These are phyloP conservation scores for Termitomyces sp. DNA, from an alignment of 768 basidiomycete genomes.

Conservation along the genomic window DNA sequence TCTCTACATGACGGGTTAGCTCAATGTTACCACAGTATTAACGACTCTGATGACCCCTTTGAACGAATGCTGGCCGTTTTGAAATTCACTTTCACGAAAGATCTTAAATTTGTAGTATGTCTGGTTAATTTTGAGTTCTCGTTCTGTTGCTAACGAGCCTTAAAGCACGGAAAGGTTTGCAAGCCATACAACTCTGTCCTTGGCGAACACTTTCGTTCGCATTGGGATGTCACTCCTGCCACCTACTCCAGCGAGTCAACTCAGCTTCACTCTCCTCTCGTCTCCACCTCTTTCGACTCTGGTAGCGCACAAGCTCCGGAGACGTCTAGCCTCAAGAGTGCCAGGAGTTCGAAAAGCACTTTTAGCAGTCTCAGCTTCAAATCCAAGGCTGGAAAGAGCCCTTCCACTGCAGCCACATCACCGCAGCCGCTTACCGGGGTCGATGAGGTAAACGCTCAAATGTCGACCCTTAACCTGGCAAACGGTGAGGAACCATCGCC, in stretches of 20 bases:
- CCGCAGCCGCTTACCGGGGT: conserved; percentile 40
- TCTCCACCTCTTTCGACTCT: conserved; percentile 33
- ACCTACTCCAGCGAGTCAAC: conserved; percentile 47
- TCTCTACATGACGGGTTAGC: conserved; percentile 6
- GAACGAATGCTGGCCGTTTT: conserved; percentile 93
- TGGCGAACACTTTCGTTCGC: conserved; percentile 85
- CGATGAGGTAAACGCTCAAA: conserved; percentile 48
- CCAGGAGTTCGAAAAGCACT: conserved; percentile 58
- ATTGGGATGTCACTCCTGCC: conserved; percentile 78
- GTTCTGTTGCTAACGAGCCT: not conserved
- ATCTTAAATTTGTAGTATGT: conserved; percentile 88
- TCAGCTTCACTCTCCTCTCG: conserved; percentile 44
- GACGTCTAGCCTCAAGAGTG: conserved; percentile 58
- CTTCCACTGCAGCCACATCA: conserved; percentile 57
- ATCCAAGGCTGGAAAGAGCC: conserved; percentile 51
- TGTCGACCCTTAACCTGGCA: conserved; percentile 60
- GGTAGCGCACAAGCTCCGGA: conserved; percentile 35
- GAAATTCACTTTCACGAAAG: conserved; percentile 87
- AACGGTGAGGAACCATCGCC: conserved; percentile 16
- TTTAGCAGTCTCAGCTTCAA: conserved; percentile 55
- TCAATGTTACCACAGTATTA: conserved; percentile 59
- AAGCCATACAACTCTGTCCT: conserved; percentile 91
- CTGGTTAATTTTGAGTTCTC: conserved; percentile 1
- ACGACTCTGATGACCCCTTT: conserved; percentile 89
- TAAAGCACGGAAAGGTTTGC: conserved; percentile 85